Evolutionary conservation across 1,284 basidiomycete genomes (phyloP).

Genomic region (Tilletia setariae): DNA sequence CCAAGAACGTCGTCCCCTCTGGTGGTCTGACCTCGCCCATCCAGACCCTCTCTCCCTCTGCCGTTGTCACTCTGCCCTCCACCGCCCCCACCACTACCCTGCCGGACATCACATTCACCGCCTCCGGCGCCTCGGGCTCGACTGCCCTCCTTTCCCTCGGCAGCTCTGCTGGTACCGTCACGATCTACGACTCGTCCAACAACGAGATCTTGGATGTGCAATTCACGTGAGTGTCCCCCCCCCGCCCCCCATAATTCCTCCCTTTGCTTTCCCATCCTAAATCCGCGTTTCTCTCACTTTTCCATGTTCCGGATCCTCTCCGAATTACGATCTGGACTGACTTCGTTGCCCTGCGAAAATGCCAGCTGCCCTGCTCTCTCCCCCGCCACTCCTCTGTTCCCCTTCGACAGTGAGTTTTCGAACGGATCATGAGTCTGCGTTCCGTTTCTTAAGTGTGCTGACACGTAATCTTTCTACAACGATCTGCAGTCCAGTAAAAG

Average conservation of each 20-base stretch:
- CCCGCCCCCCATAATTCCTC: too few species aligned
- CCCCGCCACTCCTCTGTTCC: not conserved
- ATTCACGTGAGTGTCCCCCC: not conserved
- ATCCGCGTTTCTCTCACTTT: too few species aligned
- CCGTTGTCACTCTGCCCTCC: not conserved
- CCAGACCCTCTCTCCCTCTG: not conserved
- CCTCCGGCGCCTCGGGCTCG: not conserved
- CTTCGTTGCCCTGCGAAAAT: not conserved
- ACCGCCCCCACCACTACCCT: constrained; percentile 1
- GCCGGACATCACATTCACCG: constrained; percentile 14
- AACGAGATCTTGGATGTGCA: constrained; percentile 3
- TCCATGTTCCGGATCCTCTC: too few species aligned
- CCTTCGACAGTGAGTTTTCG: too few species aligned
- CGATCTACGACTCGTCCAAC: not conserved
- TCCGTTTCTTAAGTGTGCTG: too few species aligned
- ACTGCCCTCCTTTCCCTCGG: constrained; percentile 5
- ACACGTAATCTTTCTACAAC: too few species aligned
- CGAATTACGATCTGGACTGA: too few species aligned
- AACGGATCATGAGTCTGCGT: too few species aligned
- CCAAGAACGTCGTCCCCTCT: not conserved
- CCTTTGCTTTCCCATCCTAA: not conserved
- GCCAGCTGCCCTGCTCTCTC: constrained; percentile 7
- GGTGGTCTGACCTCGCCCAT: not conserved
- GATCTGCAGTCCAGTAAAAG: too few species aligned
- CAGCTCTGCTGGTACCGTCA: not conserved